Base-by-base conservation (phyloP, 495 filamentous ascomycete genomes). In the Hypoxylon intermedium region DNA sequence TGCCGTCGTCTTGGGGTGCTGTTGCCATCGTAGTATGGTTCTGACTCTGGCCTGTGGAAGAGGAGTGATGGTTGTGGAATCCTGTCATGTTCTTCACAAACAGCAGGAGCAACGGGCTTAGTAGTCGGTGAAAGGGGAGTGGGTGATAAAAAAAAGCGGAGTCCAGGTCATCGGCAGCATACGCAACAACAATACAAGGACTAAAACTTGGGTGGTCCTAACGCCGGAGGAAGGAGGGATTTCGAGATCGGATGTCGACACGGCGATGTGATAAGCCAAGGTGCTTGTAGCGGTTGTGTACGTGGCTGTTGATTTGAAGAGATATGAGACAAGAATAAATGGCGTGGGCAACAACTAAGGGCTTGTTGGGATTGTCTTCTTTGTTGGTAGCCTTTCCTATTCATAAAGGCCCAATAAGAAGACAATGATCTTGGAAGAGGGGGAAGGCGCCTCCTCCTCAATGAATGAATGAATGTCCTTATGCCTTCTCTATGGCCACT, bases 281-380 rank as follows among this genome's bases (percentile, higher is more conserved):
- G 52, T 16, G 13, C 40, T 60, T 16, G 54, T 40, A 20, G 50
- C 45, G 18, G 28, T 34, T 44, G n/a, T 37, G 40, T 52, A 49
- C 46, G 58, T 67, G 57, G 42, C 58, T 49, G 53, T 54, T 33
- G 45, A 60, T 66, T 57, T 52, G 53, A 53, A 60, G 44, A 62
- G 58, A 58, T 30, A 53, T 62, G 58, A 67, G 58, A 61, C 58
- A 63, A 62, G 62, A 54, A 57, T 60, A 67, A 68, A 62, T 63
- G 67, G 56, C 40, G 51, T 40, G 57, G 54, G 30, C 52, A 61
- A 67, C 63, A 65, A 68, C 55, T 26, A 60, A 54, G 65, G 60
- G 50, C 57, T 68, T 67, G 60, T 68, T 63, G 28, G 61, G 73
- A 75, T 75, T 75, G 71, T 75, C 60, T 63, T 67, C 73, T 75